Evolutionary conservation across 371 early-diverging fungal genomes (phyloP), one percentile per base, ranked within the genome.

Genomic region (Rhizopus sp.): DNA sequence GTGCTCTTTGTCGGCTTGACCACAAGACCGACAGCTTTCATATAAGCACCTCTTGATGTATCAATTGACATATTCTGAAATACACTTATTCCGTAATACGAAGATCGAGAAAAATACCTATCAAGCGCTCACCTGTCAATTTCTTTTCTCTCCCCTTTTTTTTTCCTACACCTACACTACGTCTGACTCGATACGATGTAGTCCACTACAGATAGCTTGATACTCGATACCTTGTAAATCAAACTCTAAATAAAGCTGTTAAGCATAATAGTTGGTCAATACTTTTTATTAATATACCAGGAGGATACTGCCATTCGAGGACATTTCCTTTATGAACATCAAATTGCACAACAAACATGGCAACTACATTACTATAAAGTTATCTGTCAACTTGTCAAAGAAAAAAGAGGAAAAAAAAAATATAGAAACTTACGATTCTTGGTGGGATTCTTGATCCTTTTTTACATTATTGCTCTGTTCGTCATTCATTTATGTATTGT

Each of bases 171-270:
- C 64, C 38, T 81, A 86, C 87, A 84, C 78, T 16, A 73, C 64
- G 64, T 86, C 87, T 13, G 73, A 61, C n/a, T 64, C 59, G 12
- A 77, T 65, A 32, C 58, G 66, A 63, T 86, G 87, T 39, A 83
- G 67, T 17, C 87, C 87, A 60, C 87, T 86, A 35, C 82, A 80
- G 6, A 86, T 77, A 6, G 84, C 77, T 50, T 83, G 77, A 56
- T 75, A 86, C 64, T 86, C 87, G 1, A 84, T 65, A 0, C 83
- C 83, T 34, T 59, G 41, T 15, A 86, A 62, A 47, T 80, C 74
- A 34, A 77, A 49, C 33, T 80, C 86, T 86, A 41, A 17, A 9
- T 34, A 38, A 57, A 31, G 30, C 16, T 13, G 10, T 4, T 40
- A 52, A 56, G 29, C 48, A 39, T 23, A 30, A 23, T 15, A 7